These are phyloP conservation scores for Saccharomyces pastorianus DNA, from an alignment of 1,139 yeast species.

Conservation along the genomic window DNA sequence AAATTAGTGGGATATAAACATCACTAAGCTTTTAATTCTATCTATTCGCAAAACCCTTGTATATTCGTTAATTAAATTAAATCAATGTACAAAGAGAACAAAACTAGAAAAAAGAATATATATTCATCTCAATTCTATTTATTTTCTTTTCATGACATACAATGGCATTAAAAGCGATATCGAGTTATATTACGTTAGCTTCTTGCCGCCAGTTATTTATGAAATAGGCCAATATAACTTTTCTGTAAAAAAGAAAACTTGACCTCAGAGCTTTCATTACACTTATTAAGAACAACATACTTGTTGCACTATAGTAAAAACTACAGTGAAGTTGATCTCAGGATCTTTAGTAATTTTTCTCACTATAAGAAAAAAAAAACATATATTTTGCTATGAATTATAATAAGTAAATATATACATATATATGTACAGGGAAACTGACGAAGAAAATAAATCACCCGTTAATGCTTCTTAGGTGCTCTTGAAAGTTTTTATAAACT, in stretches of 20 bases:
- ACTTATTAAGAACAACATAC: neutral
- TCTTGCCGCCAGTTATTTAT: neutral
- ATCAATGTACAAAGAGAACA: neutral
- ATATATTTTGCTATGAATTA: neutral
- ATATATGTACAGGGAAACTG: neutral
- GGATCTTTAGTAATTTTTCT: neutral
- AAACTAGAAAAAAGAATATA: neutral
- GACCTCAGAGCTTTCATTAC: neutral
- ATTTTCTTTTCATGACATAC: neutral
- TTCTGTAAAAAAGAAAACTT: neutral
- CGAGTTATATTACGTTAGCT: neutral
- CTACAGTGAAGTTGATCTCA: neutral
- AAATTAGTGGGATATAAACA: conserved; percentile 65
- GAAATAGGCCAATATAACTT: neutral
- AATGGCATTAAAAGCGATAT: neutral
- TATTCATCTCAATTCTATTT: neutral
- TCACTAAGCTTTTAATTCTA: conserved; percentile 5
- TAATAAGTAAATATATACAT: neutral
- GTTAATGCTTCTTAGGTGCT: conserved; percentile 26
- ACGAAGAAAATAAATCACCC: neutral
- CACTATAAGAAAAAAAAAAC: neutral
- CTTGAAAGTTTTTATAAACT: conserved; percentile 45
- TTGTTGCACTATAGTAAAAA: neutral
- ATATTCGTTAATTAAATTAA: neutral
- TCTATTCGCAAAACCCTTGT: neutral